These are phyloP conservation scores for Balamuthia mandrillaris DNA, from an alignment of 208 protist species.

Conservation along the genomic window DNA sequence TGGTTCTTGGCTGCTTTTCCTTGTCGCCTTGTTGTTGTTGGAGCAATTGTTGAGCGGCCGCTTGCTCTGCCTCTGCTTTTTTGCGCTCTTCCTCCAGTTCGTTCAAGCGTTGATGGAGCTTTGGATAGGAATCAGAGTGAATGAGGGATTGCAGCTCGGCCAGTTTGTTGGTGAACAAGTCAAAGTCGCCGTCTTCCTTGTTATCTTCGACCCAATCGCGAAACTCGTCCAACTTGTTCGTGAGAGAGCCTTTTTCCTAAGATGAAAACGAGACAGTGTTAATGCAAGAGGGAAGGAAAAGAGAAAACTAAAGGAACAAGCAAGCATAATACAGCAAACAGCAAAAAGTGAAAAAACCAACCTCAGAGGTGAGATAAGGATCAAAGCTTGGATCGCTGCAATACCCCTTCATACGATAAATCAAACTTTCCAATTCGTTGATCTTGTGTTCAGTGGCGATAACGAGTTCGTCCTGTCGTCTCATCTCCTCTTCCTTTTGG, in stretches of 20 bases:
- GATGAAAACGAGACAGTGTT: background rate
- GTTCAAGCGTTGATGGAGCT: background rate
- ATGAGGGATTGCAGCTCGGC: background rate
- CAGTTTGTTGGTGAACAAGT: background rate
- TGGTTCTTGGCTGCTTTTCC: conserved; percentile 13
- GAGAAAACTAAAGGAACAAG: too few relatives aligned
- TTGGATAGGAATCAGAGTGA: too few relatives aligned
- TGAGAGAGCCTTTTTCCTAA: background rate
- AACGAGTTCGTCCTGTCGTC: background rate
- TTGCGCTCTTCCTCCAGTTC: background rate
- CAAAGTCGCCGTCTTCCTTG: too few relatives aligned
- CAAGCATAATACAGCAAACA: too few relatives aligned
- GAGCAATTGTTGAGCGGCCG: background rate
- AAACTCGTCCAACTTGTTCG: background rate
- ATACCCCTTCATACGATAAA: background rate
- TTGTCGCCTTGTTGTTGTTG: background rate
- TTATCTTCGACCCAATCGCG: conserved; percentile 5
- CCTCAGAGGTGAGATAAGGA: background rate
- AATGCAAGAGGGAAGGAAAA: background rate
- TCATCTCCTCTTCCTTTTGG: background rate
- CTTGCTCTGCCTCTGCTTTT: background rate
- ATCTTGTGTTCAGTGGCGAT: conserved; percentile 6
- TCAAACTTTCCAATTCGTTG: conserved; percentile 12
- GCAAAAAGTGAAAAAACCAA: too few relatives aligned
- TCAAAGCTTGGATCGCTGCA: background rate